Evolutionary conservation across 176 grass and related monocot species (phyloP), one percentile per base, ranked within the genome.

Genomic region (Pontederia crassipes): DNA sequence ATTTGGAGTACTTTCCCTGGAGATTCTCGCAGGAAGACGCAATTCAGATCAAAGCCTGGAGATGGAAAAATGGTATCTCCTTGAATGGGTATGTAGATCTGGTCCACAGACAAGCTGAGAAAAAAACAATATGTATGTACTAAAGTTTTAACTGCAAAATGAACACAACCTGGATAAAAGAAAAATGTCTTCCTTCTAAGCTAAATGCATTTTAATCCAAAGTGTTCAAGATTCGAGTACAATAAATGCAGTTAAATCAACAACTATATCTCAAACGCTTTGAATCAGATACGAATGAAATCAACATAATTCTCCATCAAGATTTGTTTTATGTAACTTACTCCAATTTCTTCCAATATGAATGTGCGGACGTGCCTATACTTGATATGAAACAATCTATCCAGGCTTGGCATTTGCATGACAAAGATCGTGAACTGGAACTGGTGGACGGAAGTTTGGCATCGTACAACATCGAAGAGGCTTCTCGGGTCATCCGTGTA

Each of bases 381-480:
- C 11, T 59, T 11, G 16, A 17, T 59, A 12, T 28, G 24, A 12
- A 51, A 49, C 11, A 45, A 46, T 17, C 54, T 29, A 29, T 17
- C 10, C 68, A 83, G 69, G 69, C 80, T 47, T 83, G 80, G 80
- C 29, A 55, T 45, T 57, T 83, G 8, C 55, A 70, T 11, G 80
- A 83, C 14, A 63, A 69, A 0, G 52, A 64, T 12, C 10, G 27
- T 15, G 45, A 47, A 15, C 18, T 83, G 2, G 74, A 78, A 45
- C 18, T 83, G 57, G 14, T 74, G 51, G 74, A 83, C 32, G 50
- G 17, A 14, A 59, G 67, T 3, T 64, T 83, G 0, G 11, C 26
- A 28, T 57, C 74, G 54, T 74, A 55, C 20, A 27, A 58, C 47
- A 18, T 64, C 9, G 66, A 64, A 50, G 83, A 75, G 52, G 72